A percentile compares a stretch with the other conserved stretches of the same genome.
These are phyloP conservation scores for Phytophthora idaei DNA, from an alignment of 352 stramenopile genomes.

Conservation along the genomic window DNA sequence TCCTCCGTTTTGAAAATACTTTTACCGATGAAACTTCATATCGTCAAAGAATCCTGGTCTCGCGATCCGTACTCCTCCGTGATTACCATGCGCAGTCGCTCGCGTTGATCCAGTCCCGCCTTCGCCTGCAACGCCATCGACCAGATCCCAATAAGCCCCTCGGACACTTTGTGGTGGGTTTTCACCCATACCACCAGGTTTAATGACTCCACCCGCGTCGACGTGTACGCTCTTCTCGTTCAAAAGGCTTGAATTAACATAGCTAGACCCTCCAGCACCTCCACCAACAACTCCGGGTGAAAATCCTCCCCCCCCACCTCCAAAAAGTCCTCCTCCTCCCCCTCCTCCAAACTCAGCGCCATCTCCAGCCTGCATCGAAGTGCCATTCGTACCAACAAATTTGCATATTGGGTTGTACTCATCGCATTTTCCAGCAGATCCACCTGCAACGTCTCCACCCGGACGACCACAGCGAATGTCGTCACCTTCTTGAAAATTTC, in stretches of 20 bases:
- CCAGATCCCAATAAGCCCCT: slow-evolving; percentile 62
- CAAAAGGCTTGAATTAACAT: slow-evolving; percentile 51
- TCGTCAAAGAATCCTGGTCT: slow-evolving; percentile 73
- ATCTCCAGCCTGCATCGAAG: slow-evolving; percentile 63
- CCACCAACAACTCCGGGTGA: slow-evolving; percentile 73
- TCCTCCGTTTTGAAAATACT: background rate
- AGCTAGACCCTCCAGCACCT: slow-evolving; percentile 69
- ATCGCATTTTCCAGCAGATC: slow-evolving; percentile 57
- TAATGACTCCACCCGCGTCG: slow-evolving; percentile 34
- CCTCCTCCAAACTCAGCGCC: slow-evolving; percentile 78
- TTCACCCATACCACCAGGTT: slow-evolving; percentile 58
- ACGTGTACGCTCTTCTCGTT: slow-evolving; percentile 53
- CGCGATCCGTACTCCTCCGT: slow-evolving; percentile 69
- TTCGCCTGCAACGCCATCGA: slow-evolving; percentile 61
- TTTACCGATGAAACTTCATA: slow-evolving; percentile 69
- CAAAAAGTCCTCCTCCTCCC: slow-evolving; percentile 66
- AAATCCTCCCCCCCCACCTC: slow-evolving; percentile 70
- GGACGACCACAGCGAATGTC: slow-evolving; percentile 59
- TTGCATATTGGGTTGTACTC: slow-evolving; percentile 65
- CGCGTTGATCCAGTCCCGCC: slow-evolving; percentile 48
- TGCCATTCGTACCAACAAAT: slow-evolving; percentile 58
- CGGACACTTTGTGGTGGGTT: slow-evolving; percentile 57
- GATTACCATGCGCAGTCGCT: slow-evolving; percentile 47
- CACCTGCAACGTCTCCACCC: slow-evolving; percentile 47
- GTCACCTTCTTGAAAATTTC: slow-evolving; percentile 38